phyloP scores from a whole-genome alignment of 306 rosid genomes.

The Hippophae tibetana region DNA sequence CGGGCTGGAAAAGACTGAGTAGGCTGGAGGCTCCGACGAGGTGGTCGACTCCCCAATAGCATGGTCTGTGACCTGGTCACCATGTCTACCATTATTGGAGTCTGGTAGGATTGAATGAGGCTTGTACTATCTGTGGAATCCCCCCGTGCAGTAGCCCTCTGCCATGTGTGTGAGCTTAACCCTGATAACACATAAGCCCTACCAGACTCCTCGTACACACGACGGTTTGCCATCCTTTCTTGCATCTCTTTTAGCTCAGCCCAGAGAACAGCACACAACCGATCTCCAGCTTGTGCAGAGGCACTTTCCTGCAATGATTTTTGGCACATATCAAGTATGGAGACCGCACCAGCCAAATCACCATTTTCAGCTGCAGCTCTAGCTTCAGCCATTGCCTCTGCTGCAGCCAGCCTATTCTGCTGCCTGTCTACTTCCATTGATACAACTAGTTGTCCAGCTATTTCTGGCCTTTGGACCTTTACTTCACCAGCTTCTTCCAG shows the following conservation, averaged over 20 bases:
- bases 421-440: constrained; percentile 85
- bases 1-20: constrained; percentile 37
- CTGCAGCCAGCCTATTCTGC: constrained; percentile 53
- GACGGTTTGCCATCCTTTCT: constrained; percentile 77
- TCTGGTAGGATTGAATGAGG: constrained; percentile 62
- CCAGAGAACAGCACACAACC: constrained; percentile 47
- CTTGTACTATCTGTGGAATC: constrained; percentile 72
- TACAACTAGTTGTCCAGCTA: constrained; percentile 29
- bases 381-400: constrained; percentile 73
- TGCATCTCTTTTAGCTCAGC: constrained; percentile 89
- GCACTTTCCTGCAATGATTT: constrained; percentile 45
- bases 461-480: constrained; percentile 59
- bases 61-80: constrained; percentile 67
- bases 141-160: constrained; percentile 91
- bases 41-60: constrained; percentile 34
- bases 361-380: constrained; percentile 63
- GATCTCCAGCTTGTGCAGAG: constrained; percentile 56
- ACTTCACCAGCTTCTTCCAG: constrained; percentile 44
- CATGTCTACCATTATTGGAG: constrained; percentile 85
- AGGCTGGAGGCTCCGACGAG: constrained; percentile 29
- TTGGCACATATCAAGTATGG: constrained; percentile 47
- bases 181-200: constrained; percentile 87
- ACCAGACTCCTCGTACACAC: constrained; percentile 72
- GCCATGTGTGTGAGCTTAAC: constrained; percentile 85
- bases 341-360: constrained; percentile 62